Conservation (phyloP, 306 rosid species). For the Trifolium dubium region DNA sequence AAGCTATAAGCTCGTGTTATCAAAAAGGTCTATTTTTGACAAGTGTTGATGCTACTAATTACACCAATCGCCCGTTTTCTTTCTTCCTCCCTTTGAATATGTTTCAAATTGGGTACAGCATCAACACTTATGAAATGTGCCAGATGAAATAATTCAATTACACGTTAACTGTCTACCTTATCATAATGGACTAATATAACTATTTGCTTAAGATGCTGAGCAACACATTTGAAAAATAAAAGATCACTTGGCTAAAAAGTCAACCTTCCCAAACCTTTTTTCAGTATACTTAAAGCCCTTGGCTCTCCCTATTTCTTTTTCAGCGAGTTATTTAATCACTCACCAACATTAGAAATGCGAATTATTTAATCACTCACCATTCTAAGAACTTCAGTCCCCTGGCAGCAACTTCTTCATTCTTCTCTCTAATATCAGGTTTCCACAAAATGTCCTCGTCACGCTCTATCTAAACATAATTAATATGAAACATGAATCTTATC, state of each 20-base stretch:
- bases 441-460: constrained; percentile 75
- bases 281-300: background rate
- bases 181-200: constrained; percentile 2
- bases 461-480: constrained; percentile 64
- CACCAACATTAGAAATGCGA: constrained; percentile 57
- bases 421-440: constrained; percentile 81
- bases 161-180: too few relatives aligned
- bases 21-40: too few relatives aligned
- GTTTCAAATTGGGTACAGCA: background rate
- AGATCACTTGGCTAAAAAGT: background rate
- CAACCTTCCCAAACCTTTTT: constrained; percentile 10
- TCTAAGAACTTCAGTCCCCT: constrained; percentile 82
- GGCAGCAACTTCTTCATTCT: constrained; percentile 71
- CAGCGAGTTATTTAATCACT: constrained; percentile 29
- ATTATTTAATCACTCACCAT: constrained; percentile 58
- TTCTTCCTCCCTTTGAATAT: background rate
- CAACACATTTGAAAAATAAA: constrained; percentile 26
- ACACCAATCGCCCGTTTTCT: background rate
- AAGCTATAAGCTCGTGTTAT: too few relatives aligned
- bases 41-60: too few relatives aligned
- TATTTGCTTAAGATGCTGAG: constrained; percentile 18
- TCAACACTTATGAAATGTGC: background rate
- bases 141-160: background rate
- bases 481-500: constrained; percentile 31
- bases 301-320: constrained; percentile 4